Percentiles rank a stretch among this genome's conserved stretches.
phyloP scores from a whole-genome alignment of 2,329 filamentous ascomycete genomes.

The Neoscytalidium dimidiatum region DNA sequence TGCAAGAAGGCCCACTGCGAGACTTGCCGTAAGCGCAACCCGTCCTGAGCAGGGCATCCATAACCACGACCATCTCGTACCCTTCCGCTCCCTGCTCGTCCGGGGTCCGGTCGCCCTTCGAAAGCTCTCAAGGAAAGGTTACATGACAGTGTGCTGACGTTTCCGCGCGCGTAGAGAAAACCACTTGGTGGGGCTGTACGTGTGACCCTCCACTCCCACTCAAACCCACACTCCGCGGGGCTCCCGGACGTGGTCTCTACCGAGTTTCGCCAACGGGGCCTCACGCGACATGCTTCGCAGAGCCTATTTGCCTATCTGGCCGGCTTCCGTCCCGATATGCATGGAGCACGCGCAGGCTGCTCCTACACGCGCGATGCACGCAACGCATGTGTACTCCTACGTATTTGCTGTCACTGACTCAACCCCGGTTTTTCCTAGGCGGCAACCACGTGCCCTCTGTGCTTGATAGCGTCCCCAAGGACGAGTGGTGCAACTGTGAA shows the following conservation, averaged over 20 bases:
- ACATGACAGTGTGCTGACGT: not conserved
- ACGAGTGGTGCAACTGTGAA: slow-evolving; percentile 66
- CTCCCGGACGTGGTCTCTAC: not conserved
- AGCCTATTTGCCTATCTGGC: no score
- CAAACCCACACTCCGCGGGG: not conserved
- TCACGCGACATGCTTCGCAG: no score
- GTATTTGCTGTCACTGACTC: not conserved
- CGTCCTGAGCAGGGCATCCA: not conserved
- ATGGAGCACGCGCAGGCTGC: not conserved
- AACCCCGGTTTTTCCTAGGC: slow-evolving; percentile 17
- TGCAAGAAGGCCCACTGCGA: slow-evolving; percentile 65
- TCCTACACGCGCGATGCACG: not conserved
- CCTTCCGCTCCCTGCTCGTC: slow-evolving; percentile 3
- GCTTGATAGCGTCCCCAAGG: slow-evolving; percentile 60
- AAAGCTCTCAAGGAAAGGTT: not conserved
- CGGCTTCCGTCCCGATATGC: not conserved
- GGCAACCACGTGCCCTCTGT: slow-evolving; percentile 63
- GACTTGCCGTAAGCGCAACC: slow-evolving; percentile 59
- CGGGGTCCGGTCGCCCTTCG: not conserved
- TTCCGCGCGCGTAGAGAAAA: slow-evolving; percentile 53
- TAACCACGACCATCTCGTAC: not conserved
- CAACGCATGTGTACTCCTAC: not conserved
- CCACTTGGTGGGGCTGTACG: slow-evolving; percentile 64
- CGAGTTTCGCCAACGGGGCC: not conserved
- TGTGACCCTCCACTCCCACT: not conserved